A percentile compares a stretch with the other conserved stretches of the same genome.
Evolutionary conservation across 2,329 filamentous ascomycete genomes (phyloP).

Genomic region (Monosporascus sp.): DNA sequence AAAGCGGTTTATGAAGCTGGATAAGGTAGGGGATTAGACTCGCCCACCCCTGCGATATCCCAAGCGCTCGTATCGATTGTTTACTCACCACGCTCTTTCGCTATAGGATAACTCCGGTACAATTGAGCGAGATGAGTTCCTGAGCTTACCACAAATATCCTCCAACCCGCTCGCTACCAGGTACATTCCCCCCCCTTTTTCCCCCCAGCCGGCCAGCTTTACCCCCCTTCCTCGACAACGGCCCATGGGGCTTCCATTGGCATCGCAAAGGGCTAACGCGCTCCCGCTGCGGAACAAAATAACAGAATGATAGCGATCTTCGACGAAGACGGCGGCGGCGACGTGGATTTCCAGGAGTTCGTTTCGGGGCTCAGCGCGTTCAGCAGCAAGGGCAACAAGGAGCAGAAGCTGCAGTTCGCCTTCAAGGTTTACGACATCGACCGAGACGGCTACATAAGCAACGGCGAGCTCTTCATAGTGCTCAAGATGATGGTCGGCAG

Average conservation of each 20-base stretch:
- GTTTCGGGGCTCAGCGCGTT: conserved; percentile 93
- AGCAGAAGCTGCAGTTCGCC: conserved; percentile 94
- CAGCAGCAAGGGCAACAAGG: conserved; percentile 97
- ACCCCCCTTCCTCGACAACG: too few relatives aligned
- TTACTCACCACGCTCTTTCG: conserved; percentile 4
- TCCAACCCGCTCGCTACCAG: conserved; percentile 96
- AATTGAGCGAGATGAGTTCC: conserved; percentile 97
- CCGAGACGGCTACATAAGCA: conserved; percentile 96
- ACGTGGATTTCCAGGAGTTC: conserved; percentile 98
- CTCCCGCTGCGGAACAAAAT: not conserved
- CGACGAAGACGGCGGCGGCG: conserved; percentile 94
- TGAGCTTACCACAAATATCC: conserved; percentile 93
- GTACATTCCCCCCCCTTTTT: conserved; percentile 37
- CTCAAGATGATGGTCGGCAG: conserved; percentile 99
- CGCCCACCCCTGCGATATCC: not conserved
- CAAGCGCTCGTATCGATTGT: not conserved
- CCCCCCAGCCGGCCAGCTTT: not conserved
- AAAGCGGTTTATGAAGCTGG: conserved; percentile 98
- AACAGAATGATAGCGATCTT: conserved; percentile 96
- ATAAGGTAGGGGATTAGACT: conserved; percentile 62
- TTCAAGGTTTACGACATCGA: conserved; percentile 99
- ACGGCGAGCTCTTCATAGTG: conserved; percentile 97
- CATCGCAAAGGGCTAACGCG: not conserved
- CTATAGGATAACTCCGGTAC: conserved; percentile 90
- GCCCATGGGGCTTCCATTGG: too few relatives aligned